Evolutionary conservation across 345 rosid genomes (phyloP).

Genomic region (Eucalyptus pumila): DNA sequence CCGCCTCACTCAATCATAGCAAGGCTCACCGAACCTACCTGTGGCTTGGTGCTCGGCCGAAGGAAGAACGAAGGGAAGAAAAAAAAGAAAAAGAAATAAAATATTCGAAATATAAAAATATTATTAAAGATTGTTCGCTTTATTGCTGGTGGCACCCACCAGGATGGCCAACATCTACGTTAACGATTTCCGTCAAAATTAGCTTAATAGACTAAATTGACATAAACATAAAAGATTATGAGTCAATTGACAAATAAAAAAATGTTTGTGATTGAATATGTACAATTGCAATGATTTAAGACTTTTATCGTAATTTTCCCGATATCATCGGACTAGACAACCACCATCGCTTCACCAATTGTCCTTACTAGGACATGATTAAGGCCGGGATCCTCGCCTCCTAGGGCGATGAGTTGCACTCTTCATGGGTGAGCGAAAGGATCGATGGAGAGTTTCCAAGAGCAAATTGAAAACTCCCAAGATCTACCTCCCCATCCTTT

Average conservation of each 20-base stretch:
- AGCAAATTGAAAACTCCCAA: background rate
- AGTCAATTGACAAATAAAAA: too few species aligned
- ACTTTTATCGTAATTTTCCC: fast-evolving
- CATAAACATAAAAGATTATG: fast-evolving
- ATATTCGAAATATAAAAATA: fast-evolving
- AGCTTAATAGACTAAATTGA: fast-evolving
- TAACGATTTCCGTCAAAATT: too few species aligned
- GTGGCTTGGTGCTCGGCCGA: fast-evolving
- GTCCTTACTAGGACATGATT: fast-evolving
- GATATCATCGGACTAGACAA: fast-evolving
- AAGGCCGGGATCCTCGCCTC: background rate
- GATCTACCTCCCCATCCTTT: background rate
- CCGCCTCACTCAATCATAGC: background rate
- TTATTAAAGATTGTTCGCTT: too few species aligned
- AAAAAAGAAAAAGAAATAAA: too few species aligned
- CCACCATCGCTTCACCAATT: fast-evolving
- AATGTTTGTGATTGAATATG: fast-evolving
- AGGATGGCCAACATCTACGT: fast-evolving
- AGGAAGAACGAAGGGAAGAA: fast-evolving
- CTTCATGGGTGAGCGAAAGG: background rate
- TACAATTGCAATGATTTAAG: fast-evolving
- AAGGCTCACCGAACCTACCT: fast-evolving
- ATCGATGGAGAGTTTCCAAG: background rate
- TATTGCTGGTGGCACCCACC: fast-evolving
- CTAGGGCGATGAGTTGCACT: background rate